Percentiles rank a stretch among this genome's conserved stretches.
These are phyloP conservation scores for Litchi chinensis DNA, from an alignment of 345 rosid genomes.

Conservation along the genomic window DNA sequence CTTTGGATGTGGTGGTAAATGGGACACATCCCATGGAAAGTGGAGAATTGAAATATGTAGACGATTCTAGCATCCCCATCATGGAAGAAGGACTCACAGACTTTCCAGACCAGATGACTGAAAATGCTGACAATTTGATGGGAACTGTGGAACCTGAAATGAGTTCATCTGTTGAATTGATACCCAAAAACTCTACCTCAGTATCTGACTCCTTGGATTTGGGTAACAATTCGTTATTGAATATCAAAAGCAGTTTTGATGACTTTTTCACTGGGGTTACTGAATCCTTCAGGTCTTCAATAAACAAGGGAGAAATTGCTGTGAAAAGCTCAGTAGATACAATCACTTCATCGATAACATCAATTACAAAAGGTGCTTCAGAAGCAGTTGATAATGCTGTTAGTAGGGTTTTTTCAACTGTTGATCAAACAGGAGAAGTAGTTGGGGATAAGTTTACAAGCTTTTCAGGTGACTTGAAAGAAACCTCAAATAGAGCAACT, in stretches of 20 bases:
- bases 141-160: constrained; percentile 48
- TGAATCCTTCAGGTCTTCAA: constrained; percentile 52
- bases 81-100: constrained; percentile 39
- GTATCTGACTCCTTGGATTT: constrained; percentile 38
- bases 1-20: constrained; percentile 30
- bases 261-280: constrained; percentile 50
- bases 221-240: constrained; percentile 39
- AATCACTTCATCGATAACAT: constrained; percentile 54
- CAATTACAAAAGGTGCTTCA: constrained; percentile 58
- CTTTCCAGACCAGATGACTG: constrained; percentile 39
- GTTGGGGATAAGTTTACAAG: constrained; percentile 49
- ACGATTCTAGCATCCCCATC: constrained; percentile 36
- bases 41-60: constrained; percentile 49
- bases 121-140: constrained; percentile 34
- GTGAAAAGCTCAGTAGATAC: constrained; percentile 60
- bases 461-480: constrained; percentile 57
- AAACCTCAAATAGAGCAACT: constrained; percentile 58
- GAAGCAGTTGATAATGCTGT: constrained; percentile 58
- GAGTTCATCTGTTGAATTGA: constrained; percentile 29
- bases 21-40: constrained; percentile 27
- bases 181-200: constrained; percentile 41
- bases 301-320: constrained; percentile 55
- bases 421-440: constrained; percentile 59
- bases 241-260: constrained; percentile 47
- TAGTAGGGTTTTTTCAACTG: constrained; percentile 45